Percentiles rank a stretch among this genome's conserved stretches.
These are phyloP conservation scores for Backusella australiensis DNA, from an alignment of 192 early-diverging fungal species.

Conservation along the genomic window DNA sequence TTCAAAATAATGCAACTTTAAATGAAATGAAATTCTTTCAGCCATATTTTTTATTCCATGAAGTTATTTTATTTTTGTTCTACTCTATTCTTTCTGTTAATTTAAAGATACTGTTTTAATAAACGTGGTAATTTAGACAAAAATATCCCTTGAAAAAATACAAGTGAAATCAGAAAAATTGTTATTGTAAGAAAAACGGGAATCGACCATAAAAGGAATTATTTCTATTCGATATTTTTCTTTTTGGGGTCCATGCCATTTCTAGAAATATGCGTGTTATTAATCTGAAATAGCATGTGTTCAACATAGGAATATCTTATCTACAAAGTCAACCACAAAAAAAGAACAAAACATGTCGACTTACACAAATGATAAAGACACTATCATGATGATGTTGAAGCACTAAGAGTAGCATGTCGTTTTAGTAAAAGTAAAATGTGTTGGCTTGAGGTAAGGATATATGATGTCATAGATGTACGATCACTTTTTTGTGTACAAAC, in stretches of 20 bases:
- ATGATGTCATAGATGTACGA: too few species aligned
- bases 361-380: too few species aligned
- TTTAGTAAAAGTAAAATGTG: too few species aligned
- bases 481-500: too few species aligned
- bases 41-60: not conserved
- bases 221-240: not conserved
- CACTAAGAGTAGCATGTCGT: too few species aligned
- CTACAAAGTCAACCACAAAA: too few species aligned
- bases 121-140: not conserved
- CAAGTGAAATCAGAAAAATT: not conserved
- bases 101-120: not conserved
- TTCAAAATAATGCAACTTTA: not conserved
- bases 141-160: not conserved
- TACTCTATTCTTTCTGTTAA: not conserved
- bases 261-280: not conserved
- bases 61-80: not conserved
- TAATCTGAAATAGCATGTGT: not conserved
- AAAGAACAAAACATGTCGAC: too few species aligned
- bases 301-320: too few species aligned
- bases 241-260: not conserved
- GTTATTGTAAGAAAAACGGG: not conserved
- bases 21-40: not conserved
- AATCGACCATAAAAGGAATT: not conserved
- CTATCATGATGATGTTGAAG: too few species aligned
- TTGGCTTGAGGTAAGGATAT: too few species aligned